These are phyloP conservation scores for Fusarium sororula DNA, from an alignment of 2,329 filamentous ascomycete genomes.

Conservation along the genomic window DNA sequence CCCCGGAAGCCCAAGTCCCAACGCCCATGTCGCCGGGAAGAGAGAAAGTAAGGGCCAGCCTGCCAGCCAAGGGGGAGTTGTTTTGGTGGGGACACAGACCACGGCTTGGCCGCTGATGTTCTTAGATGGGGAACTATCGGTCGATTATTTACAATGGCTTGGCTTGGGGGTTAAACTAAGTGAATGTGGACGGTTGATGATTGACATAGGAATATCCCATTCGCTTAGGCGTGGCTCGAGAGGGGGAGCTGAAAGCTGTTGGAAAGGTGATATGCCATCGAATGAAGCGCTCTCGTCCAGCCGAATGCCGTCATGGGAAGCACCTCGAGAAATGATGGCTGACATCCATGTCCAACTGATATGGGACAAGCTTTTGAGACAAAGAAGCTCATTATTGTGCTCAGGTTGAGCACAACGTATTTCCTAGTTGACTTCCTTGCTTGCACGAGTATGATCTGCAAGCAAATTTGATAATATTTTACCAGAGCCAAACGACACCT, in stretches of 20 bases:
- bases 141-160: constrained; percentile 14
- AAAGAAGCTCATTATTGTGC: not conserved
- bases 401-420: not conserved
- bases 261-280: not conserved
- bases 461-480: not conserved
- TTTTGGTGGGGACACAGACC: constrained; percentile 21
- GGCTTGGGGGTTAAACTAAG: not conserved
- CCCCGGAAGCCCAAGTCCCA: not conserved
- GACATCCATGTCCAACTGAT: constrained; percentile 12
- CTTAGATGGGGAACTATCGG: constrained; percentile 17
- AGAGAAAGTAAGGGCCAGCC: constrained; percentile 5
- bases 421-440: not conserved
- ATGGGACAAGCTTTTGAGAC: constrained; percentile 11
- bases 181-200: constrained; percentile 8
- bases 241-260: not conserved
- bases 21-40: constrained; percentile 4
- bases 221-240: not conserved
- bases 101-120: constrained; percentile 3
- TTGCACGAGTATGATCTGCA: not conserved
- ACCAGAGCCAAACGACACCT: not conserved
- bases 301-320: constrained; percentile 23
- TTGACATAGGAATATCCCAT: constrained; percentile 3
- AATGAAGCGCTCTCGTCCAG: constrained; percentile 1
- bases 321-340: constrained; percentile 33
- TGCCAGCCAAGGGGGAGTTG: not conserved